Evolutionary conservation across 164 flowering plant genomes (phyloP).

Genomic region (Taxillus chinensis): DNA sequence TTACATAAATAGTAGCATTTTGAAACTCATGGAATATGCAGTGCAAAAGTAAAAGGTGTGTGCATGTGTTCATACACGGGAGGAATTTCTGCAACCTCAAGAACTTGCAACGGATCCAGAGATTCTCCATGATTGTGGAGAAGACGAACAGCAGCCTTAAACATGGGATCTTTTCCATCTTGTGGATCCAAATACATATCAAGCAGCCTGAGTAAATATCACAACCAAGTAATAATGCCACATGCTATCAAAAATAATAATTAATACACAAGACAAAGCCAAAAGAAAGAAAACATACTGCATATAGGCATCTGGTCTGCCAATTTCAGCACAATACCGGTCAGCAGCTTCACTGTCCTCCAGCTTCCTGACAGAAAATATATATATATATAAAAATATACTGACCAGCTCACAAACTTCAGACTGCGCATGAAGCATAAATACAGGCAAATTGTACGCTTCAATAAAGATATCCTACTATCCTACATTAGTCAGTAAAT

Average conservation of each 20-base stretch:
- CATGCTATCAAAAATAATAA: neutral
- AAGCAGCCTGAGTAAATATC: slow-evolving; percentile 50
- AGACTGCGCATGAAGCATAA: no score
- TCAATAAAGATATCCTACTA: no score
- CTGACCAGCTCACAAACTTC: no score
- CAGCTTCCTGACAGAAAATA: slow-evolving; percentile 52
- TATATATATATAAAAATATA: neutral
- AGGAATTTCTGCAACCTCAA: slow-evolving; percentile 44
- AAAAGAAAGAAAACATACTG: slow-evolving; percentile 46
- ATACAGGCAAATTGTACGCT: no score
- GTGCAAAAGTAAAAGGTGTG: no score
- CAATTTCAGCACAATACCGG: slow-evolving; percentile 91
- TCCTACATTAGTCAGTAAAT: no score
- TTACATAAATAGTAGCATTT: no score
- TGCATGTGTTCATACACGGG: no score
- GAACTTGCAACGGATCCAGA: slow-evolving; percentile 83
- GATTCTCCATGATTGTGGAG: slow-evolving; percentile 96
- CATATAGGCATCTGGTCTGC: slow-evolving; percentile 94
- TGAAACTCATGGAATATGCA: no score
- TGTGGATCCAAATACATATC: slow-evolving; percentile 97
- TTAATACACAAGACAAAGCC: neutral
- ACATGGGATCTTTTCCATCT: slow-evolving; percentile 93
- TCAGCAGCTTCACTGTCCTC: slow-evolving; percentile 98
- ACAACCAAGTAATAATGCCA: neutral
- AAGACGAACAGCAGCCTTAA: slow-evolving; percentile 95